phyloP scores from a whole-genome alignment of 371 early-diverging fungal genomes.

The Rhizopus arrhizus region DNA sequence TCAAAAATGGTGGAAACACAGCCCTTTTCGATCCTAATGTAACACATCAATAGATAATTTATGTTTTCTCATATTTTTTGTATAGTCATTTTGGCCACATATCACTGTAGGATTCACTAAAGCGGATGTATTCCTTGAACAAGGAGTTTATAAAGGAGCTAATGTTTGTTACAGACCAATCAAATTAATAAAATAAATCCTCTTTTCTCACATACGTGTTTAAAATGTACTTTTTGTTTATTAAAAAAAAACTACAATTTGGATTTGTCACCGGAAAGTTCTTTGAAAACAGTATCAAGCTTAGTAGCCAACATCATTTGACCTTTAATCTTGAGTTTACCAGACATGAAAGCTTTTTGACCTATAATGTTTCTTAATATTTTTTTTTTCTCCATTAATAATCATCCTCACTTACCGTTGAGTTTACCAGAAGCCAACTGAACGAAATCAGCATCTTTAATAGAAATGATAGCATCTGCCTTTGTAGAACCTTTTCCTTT shows the following conservation, averaged over 20 bases:
- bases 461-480: constrained; percentile 66
- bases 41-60: constrained; percentile 10
- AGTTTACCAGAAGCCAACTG: constrained; percentile 83
- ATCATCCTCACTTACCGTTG: constrained; percentile 44
- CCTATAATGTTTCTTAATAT: constrained; percentile 15
- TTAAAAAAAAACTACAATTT: constrained; percentile 45
- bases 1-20: constrained; percentile 60
- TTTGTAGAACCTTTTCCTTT: constrained; percentile 67
- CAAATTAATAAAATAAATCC: neutral
- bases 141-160: constrained; percentile 75
- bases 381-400: neutral
- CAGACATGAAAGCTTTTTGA: constrained; percentile 82
- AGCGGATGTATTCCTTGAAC: constrained; percentile 67
- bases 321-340: constrained; percentile 87
- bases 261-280: constrained; percentile 45
- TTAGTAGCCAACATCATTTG: constrained; percentile 85
- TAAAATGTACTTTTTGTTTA: neutral
- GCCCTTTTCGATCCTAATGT: constrained; percentile 59
- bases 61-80: neutral
- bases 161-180: constrained; percentile 65
- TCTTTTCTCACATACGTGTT: neutral
- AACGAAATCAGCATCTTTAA: constrained; percentile 83
- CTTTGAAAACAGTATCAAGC: constrained; percentile 68
- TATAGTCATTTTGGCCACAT: constrained; percentile 69
- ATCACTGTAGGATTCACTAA: constrained; percentile 71